These are phyloP conservation scores for Melocanna baccifera DNA, from an alignment of 176 grass and related monocot species.

Conservation along the genomic window DNA sequence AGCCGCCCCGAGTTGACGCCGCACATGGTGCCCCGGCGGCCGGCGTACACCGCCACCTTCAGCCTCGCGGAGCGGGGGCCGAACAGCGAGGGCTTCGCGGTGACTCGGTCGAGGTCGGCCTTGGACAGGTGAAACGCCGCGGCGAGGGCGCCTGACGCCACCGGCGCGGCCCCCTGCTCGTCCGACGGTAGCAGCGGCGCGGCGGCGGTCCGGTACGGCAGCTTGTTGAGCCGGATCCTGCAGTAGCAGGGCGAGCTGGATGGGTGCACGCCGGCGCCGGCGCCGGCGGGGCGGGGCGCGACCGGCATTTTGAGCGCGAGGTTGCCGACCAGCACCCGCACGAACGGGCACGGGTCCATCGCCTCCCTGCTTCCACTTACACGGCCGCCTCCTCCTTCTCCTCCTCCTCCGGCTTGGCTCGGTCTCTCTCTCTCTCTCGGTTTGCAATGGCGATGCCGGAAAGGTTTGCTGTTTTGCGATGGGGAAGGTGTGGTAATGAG, in stretches of 20 bases:
- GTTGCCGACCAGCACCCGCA: conserved; percentile 88
- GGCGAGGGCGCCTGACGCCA: conserved; percentile 36
- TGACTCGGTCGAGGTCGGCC: conserved; percentile 51
- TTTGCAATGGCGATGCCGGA: not conserved
- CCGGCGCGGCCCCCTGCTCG: not conserved
- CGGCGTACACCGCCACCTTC: conserved; percentile 64
- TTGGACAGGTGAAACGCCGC: conserved; percentile 68
- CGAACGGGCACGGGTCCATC: conserved; percentile 97
- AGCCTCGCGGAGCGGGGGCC: conserved; percentile 17
- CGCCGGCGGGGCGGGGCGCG: conserved; percentile 14
- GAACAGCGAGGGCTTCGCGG: conserved; percentile 50
- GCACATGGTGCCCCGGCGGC: conserved; percentile 39
- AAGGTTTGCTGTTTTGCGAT: not conserved
- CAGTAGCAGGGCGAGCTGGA: conserved; percentile 67
- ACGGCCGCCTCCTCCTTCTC: not conserved
- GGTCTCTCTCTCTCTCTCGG: not conserved
- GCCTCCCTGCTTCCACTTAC: not conserved
- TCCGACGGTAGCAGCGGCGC: conserved; percentile 46
- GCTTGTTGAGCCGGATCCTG: conserved; percentile 75
- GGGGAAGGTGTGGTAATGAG: conserved; percentile 39
- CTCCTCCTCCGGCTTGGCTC: not conserved
- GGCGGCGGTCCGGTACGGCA: conserved; percentile 44
- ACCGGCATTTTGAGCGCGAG: conserved; percentile 69
- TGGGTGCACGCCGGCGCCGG: conserved; percentile 67
- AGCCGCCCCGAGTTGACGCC: conserved; percentile 35